These are phyloP conservation scores for Zalerion maritima DNA, from an alignment of 495 filamentous ascomycete genomes.

Conservation along the genomic window DNA sequence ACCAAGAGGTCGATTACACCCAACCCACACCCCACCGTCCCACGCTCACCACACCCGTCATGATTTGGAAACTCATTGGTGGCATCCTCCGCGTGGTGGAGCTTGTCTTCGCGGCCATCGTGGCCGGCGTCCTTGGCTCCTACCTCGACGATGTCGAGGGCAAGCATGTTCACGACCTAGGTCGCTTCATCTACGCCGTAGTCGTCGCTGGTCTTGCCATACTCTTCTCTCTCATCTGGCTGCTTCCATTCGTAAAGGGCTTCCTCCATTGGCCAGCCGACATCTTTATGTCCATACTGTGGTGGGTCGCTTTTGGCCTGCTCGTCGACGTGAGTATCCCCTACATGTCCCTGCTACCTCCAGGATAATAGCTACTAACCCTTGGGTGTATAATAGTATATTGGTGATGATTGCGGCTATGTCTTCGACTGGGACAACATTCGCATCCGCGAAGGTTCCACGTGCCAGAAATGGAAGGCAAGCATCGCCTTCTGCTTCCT, in stretches of 20 bases:
- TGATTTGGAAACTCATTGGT: too few relatives aligned
- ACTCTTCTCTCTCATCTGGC: constrained; percentile 31
- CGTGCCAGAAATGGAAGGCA: constrained; percentile 50
- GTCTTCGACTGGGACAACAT: constrained; percentile 31
- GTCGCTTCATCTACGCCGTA: constrained; percentile 34
- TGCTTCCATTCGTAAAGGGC: constrained; percentile 27
- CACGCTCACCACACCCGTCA: too few relatives aligned
- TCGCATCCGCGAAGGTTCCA: constrained; percentile 16
- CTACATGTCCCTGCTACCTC: background rate
- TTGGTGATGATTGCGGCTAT: constrained; percentile 37
- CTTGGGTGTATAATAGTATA: constrained; percentile 14
- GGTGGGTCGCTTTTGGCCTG: constrained; percentile 52
- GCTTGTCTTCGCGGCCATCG: constrained; percentile 31
- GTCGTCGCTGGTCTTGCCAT: constrained; percentile 32
- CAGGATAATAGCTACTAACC: too few relatives aligned
- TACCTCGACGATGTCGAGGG: constrained; percentile 23
- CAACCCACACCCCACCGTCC: too few relatives aligned
- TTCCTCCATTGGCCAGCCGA: constrained; percentile 39
- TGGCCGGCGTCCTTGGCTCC: constrained; percentile 30
- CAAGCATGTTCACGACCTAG: constrained; percentile 20
- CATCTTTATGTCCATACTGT: constrained; percentile 41
- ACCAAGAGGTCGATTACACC: too few relatives aligned
- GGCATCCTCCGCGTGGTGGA: constrained; percentile 32
- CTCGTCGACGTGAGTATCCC: constrained; percentile 35
- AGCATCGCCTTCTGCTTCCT: constrained; percentile 53